Evolutionary conservation across 31 red algal species (phyloP).

Genomic region (Odonthalia washingtoniensis): DNA sequence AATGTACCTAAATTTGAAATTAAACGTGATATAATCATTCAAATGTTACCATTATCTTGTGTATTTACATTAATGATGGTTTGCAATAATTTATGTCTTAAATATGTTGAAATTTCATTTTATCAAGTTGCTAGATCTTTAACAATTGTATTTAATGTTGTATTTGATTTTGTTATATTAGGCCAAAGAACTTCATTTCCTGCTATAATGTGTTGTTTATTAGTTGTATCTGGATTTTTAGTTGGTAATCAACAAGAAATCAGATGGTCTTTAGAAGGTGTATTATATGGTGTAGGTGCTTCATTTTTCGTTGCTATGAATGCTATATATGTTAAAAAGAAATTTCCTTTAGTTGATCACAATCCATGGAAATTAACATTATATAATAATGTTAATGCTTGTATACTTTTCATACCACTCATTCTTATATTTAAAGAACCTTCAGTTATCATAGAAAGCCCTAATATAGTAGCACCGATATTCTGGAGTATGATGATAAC

Average conservation of each 20-base stretch:
- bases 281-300: conserved; percentile 85
- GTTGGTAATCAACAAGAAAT: conserved; percentile 91
- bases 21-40: conserved; percentile 53
- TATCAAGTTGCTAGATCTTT: conserved; percentile 97
- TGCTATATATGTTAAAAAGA: conserved; percentile 97
- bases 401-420: conserved; percentile 93
- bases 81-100: conserved; percentile 97
- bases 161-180: conserved; percentile 88
- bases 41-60: conserved; percentile 87
- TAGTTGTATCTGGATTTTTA: conserved; percentile 88
- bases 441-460: conserved; percentile 46
- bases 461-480: conserved; percentile 55
- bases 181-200: conserved; percentile 81
- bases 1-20: conserved; percentile 89
- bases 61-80: conserved; percentile 97
- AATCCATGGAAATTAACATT: conserved; percentile 96
- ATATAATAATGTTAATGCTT: conserved; percentile 95
- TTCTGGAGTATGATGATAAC: conserved; percentile 91
- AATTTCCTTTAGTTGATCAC: conserved; percentile 92
- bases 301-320: conserved; percentile 98
- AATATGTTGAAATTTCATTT: conserved; percentile 97
- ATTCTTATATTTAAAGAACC: conserved; percentile 85
- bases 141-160: conserved; percentile 96
- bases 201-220: conserved; percentile 78
- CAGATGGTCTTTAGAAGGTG: conserved; percentile 90